Base-by-base conservation (phyloP, 2,329 filamentous ascomycete genomes). In the Aspergillus tanneri region DNA sequence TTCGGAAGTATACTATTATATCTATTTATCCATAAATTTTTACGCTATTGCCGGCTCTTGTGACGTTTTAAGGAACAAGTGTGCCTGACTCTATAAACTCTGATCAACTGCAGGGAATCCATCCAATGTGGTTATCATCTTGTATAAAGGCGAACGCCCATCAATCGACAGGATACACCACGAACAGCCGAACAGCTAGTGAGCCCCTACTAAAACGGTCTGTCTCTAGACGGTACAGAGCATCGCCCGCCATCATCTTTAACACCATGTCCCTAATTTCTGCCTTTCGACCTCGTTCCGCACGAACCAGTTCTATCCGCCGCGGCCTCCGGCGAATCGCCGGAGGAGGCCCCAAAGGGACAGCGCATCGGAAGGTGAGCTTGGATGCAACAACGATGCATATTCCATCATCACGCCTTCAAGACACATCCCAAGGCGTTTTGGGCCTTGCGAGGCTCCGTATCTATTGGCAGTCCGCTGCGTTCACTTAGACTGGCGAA, bases 401-500 rank as follows among this genome's bases (percentile, higher is more conserved):
- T 67, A 69, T 52, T 67, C 67, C 6, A 66, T 65, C 16, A 69
- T 69, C 12, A 68, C 67, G 0, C 66, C 67, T 0, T 69, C 67
- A 2, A 70, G 69, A 39, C 67, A 70, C 49, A 69, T 0, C 67
- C 67, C 14, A 65, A 53, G 41, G 58, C 61, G 6, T 52, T 68
- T 40, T 58, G 58, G n/a, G 50, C 59, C 12, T 43, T 68, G 40
- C 57, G 59, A 21, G 60, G 66, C 16, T 61, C 62, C 14, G 57
- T 74, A 24, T 58, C 60, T 2, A 50, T 60, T 16, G 71, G 68
- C 1, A 77, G 76, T 3, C 72, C 71, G 35, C 63, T 82, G 0
- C 69, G 71, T 14, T 77, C 79, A 3, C 79, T 81, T 61, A 71
- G 79, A n/a, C 69, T 82, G 3, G 61, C 82, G 2, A 74, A 66